These are phyloP conservation scores for Biancaea sappan DNA, from an alignment of 306 rosid genomes.

Conservation along the genomic window DNA sequence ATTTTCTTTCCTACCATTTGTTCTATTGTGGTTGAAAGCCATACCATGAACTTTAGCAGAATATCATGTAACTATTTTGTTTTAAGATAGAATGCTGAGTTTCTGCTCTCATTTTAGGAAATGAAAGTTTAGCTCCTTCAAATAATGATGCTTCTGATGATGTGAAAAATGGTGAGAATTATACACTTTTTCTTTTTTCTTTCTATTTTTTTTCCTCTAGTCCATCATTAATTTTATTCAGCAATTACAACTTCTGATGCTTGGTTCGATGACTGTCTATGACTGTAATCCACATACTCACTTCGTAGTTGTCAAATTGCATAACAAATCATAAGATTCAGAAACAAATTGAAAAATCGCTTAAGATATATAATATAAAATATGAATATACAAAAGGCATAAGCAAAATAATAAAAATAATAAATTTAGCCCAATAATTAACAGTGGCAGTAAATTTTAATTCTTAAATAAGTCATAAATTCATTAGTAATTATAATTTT, in stretches of 20 bases:
- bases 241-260: constrained; percentile 1
- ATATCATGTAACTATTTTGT: not conserved
- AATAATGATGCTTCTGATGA: constrained; percentile 51
- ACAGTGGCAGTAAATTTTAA: not conserved
- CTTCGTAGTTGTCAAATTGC: not conserved
- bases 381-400: not conserved
- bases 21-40: not conserved
- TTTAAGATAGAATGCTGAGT: constrained; percentile 23
- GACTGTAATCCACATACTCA: not conserved
- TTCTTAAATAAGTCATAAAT: not conserved
- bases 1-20: not conserved
- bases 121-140: constrained; percentile 41
- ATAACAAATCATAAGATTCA: not conserved
- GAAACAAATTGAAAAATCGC: not conserved
- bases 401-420: not conserved
- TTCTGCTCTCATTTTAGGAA: constrained; percentile 50
- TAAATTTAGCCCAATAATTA: not conserved
- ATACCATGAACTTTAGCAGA: not conserved
- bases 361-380: not conserved
- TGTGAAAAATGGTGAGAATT: constrained; percentile 73
- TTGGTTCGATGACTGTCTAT: constrained; percentile 14
- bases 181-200: too few relatives aligned
- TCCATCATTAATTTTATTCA: not conserved
- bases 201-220: too few relatives aligned
- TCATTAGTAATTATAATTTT: not conserved